These are phyloP conservation scores for Saccharum hybrid DNA, from an alignment of 202 grass and related monocot species.

Conservation along the genomic window DNA sequence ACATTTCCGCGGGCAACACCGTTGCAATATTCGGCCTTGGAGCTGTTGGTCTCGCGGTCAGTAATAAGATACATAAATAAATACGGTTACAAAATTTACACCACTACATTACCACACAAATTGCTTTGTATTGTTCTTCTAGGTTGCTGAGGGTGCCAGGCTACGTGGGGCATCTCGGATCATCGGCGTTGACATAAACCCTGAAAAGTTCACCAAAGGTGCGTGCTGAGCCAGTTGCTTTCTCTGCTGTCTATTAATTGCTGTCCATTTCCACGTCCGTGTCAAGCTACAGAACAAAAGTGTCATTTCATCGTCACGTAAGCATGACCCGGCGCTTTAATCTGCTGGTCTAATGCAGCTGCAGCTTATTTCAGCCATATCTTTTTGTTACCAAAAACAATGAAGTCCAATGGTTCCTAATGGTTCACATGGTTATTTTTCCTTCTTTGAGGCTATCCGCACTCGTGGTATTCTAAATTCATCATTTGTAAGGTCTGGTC, in stretches of 20 bases:
- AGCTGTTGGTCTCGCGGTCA: no score
- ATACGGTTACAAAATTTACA: no score
- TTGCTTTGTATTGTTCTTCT: no score
- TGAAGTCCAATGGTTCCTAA: not conserved
- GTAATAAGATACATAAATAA: no score
- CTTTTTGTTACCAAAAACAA: not conserved
- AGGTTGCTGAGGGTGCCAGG: no score
- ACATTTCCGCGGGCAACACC: no score
- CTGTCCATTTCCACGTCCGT: not conserved
- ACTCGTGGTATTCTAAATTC: no score
- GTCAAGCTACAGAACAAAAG: not conserved
- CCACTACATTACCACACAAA: no score
- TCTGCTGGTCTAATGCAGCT: not conserved
- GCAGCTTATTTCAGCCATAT: not conserved
- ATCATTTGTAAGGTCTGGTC: no score
- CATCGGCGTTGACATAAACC: slow-evolving; percentile 72
- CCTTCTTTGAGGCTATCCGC: no score
- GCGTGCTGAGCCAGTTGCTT: not conserved
- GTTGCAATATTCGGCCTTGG: no score
- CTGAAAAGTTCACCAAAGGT: slow-evolving; percentile 75
- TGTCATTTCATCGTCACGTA: not conserved
- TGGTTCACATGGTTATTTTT: not conserved
- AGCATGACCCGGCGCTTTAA: not conserved
- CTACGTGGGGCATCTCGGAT: no score
- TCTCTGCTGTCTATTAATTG: not conserved